These are phyloP conservation scores for Wickerhamomyces canadensis DNA, from an alignment of 805 yeast genomes.

Conservation along the genomic window DNA sequence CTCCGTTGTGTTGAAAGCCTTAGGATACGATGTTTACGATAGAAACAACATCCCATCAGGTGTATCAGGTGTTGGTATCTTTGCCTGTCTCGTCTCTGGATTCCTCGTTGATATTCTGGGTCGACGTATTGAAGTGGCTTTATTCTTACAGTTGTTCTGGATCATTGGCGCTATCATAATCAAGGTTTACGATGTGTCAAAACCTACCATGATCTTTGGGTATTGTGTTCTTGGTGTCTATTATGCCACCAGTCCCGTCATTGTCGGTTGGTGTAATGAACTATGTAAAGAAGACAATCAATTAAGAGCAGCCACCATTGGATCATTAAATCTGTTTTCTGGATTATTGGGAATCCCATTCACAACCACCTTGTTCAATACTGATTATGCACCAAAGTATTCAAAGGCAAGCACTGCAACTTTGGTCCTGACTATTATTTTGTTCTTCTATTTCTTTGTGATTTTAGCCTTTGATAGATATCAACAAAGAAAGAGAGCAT, in stretches of 20 bases:
- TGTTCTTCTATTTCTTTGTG: neutral
- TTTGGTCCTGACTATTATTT: neutral
- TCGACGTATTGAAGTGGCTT: slow-evolving; percentile 12
- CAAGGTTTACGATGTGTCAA: slow-evolving; percentile 13
- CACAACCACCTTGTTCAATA: neutral
- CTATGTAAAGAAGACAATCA: slow-evolving; percentile 3
- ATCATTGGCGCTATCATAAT: slow-evolving; percentile 15
- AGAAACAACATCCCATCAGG: slow-evolving; percentile 21
- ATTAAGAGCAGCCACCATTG: slow-evolving; percentile 2
- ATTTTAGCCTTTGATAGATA: slow-evolving; percentile 2
- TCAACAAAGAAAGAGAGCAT: slow-evolving; percentile 3
- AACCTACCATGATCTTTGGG: slow-evolving; percentile 13
- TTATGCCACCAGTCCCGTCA: slow-evolving; percentile 14
- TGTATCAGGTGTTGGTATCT: slow-evolving; percentile 16
- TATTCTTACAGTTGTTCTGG: slow-evolving; percentile 6
- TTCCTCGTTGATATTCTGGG: slow-evolving; percentile 18
- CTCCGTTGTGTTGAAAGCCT: slow-evolving; percentile 17
- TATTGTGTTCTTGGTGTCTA: slow-evolving; percentile 14
- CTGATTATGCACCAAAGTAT: slow-evolving; percentile 3
- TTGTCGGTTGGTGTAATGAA: slow-evolving; percentile 9
- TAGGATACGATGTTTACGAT: slow-evolving; percentile 18
- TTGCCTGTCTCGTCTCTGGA: slow-evolving; percentile 14
- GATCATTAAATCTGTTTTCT: slow-evolving; percentile 1
- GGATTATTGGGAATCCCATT: neutral
- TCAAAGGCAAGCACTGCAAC: neutral